A percentile compares a stretch with the other conserved stretches of the same genome.
These are phyloP conservation scores for Byssoonygena ceratinophila DNA, from an alignment of 2,329 filamentous ascomycete species.

Conservation along the genomic window DNA sequence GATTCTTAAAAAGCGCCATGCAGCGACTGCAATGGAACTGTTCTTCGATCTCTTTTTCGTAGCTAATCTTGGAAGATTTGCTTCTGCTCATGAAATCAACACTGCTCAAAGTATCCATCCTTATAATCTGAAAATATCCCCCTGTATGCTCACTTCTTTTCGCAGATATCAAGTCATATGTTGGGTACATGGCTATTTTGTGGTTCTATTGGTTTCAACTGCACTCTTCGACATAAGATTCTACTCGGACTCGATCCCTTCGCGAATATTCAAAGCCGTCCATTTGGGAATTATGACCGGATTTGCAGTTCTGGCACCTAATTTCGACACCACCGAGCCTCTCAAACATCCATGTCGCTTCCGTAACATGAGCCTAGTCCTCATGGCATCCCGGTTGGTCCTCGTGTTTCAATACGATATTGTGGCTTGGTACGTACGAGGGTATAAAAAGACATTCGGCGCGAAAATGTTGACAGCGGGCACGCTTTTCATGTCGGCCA, in stretches of 20 bases:
- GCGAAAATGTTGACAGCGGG: slow-evolving; percentile 25
- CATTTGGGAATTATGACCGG: slow-evolving; percentile 57
- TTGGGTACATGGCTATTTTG: slow-evolving; percentile 48
- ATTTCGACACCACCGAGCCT: slow-evolving; percentile 29
- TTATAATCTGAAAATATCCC: neutral
- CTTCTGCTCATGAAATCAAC: slow-evolving; percentile 46
- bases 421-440: slow-evolving; percentile 23
- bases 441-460: slow-evolving; percentile 20
- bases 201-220: slow-evolving; percentile 61
- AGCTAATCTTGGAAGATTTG: slow-evolving; percentile 56
- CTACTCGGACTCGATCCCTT: slow-evolving; percentile 53
- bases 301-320: slow-evolving; percentile 50
- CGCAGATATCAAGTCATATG: slow-evolving; percentile 37
- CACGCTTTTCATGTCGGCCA: slow-evolving; percentile 15
- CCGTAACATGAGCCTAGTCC: slow-evolving; percentile 32
- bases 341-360: slow-evolving; percentile 38
- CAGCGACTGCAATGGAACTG: slow-evolving; percentile 44
- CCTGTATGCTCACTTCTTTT: neutral
- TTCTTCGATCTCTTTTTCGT: slow-evolving; percentile 55
- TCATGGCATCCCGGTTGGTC: slow-evolving; percentile 45
- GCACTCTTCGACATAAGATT: slow-evolving; percentile 57
- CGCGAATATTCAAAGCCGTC: slow-evolving; percentile 47
- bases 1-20: slow-evolving; percentile 7
- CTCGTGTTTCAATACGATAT: slow-evolving; percentile 46
- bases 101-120: neutral